A percentile compares a stretch with the other conserved stretches of the same genome.
These are phyloP conservation scores for Gilbertella persicaria DNA, from an alignment of 371 early-diverging fungal species.

Conservation along the genomic window DNA sequence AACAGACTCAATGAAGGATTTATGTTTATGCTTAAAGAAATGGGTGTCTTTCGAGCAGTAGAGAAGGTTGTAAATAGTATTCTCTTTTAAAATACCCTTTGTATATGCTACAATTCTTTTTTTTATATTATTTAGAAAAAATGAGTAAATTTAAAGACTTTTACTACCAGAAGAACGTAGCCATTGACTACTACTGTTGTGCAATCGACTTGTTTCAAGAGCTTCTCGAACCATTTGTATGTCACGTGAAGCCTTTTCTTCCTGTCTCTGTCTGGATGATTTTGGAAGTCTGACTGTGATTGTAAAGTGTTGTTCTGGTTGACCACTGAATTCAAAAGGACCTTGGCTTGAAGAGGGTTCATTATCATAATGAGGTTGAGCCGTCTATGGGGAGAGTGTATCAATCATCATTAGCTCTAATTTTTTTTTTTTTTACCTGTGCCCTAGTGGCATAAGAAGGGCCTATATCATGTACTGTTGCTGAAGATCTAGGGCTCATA, in stretches of 20 bases:
- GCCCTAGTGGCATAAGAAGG: too few relatives aligned
- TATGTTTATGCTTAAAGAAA: background rate
- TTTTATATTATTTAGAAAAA: background rate
- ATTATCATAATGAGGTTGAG: too few relatives aligned
- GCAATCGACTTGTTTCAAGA: slow-evolving; percentile 21
- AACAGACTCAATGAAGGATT: slow-evolving; percentile 7
- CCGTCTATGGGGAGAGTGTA: too few relatives aligned
- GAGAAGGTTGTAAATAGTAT: slow-evolving; percentile 6
- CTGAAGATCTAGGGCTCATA: slow-evolving; percentile 7
- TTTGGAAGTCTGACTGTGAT: slow-evolving; percentile 13
- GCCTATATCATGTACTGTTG: too few relatives aligned
- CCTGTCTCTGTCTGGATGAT: background rate
- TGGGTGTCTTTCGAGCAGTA: slow-evolving; percentile 10
- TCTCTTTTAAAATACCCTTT: background rate
- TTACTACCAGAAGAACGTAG: slow-evolving; percentile 23
- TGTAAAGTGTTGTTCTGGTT: background rate
- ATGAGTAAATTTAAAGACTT: slow-evolving; percentile 18
- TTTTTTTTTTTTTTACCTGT: too few relatives aligned
- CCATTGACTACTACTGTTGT: slow-evolving; percentile 41
- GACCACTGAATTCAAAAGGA: too few relatives aligned
- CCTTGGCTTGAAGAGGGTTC: background rate
- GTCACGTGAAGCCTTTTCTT: slow-evolving; percentile 12
- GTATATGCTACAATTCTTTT: too few relatives aligned
- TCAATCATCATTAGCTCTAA: too few relatives aligned
- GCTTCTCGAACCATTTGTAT: slow-evolving; percentile 24